phyloP scores from a whole-genome alignment of 306 rosid species.

The Gastrolobium villosum region DNA sequence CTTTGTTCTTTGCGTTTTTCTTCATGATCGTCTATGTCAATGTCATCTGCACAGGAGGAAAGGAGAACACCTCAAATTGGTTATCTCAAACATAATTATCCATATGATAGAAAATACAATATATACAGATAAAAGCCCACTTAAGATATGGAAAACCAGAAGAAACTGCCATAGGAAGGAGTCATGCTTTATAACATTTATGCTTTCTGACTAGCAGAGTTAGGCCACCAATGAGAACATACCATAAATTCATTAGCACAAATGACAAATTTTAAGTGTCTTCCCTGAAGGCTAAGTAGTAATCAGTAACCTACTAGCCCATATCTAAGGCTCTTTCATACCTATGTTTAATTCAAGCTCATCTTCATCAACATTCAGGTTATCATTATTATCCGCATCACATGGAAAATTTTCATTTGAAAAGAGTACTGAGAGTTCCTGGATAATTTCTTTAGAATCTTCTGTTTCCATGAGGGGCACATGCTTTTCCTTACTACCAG shows the following conservation, averaged over 20 bases:
- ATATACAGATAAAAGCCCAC: neutral
- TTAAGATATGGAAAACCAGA: conserved; percentile 3
- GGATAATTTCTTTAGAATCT: conserved; percentile 68
- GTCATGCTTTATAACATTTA: conserved; percentile 3
- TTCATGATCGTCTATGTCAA: conserved; percentile 70
- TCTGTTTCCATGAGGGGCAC: conserved; percentile 61
- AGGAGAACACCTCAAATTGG: conserved; percentile 24
- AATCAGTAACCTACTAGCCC: neutral
- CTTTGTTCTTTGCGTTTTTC: conserved; percentile 79
- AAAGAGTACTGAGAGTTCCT: conserved; percentile 71
- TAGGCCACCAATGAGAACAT: neutral
- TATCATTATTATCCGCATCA: conserved; percentile 58
- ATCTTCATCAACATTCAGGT: conserved; percentile 54
- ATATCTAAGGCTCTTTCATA: conserved; percentile 46
- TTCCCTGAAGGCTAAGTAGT: conserved; percentile 19
- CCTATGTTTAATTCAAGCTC: conserved; percentile 76
- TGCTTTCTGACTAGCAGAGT: neutral
- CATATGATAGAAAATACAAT: conserved; percentile 19
- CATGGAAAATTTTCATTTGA: conserved; percentile 64
- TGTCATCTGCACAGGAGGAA: conserved; percentile 71
- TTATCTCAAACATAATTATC: conserved; percentile 30
- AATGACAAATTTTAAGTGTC: neutral
- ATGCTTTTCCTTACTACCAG: conserved; percentile 79
- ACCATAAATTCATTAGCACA: conserved; percentile 8
- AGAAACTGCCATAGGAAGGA: conserved; percentile 2